phyloP scores from a whole-genome alignment of 441 rosid species.

The Corymbia citriodora region DNA sequence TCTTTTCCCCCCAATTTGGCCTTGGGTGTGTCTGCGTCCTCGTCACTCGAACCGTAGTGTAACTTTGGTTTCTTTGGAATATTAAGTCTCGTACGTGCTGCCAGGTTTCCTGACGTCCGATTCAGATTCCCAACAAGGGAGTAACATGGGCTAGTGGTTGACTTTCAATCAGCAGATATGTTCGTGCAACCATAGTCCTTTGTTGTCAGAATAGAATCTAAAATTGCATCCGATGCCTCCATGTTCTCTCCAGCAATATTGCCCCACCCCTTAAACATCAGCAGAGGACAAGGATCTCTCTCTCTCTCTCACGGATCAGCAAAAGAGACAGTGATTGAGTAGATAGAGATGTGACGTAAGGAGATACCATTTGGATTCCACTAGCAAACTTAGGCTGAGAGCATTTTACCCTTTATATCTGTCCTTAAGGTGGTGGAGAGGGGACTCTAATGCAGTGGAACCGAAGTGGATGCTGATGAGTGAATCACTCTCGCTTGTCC shows the following conservation, averaged over 20 bases:
- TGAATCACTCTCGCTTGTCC: slow-evolving; percentile 3
- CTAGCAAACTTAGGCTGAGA: not conserved
- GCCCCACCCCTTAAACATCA: not conserved
- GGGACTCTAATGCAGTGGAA: not conserved
- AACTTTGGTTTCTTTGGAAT: not conserved
- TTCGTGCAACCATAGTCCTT: not conserved
- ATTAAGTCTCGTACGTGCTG: not conserved
- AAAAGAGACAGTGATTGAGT: not conserved
- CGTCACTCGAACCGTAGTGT: not conserved
- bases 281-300: not conserved
- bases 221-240: not conserved
- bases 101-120: not conserved
- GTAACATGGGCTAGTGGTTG: not conserved
- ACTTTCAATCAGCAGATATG: not conserved
- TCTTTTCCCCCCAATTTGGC: not conserved
- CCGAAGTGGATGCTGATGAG: not conserved
- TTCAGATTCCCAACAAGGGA: not conserved
- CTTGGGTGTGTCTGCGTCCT: not conserved
- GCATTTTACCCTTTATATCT: not conserved
- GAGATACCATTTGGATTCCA: not conserved
- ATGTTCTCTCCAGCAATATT: not conserved
- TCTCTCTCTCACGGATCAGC: not conserved
- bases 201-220: not conserved
- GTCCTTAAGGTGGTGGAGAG: not conserved
- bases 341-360: not conserved